Evolutionary conservation across 2,329 filamentous ascomycete genomes (phyloP).

Genomic region (Myriosclerotinia duriaeana): DNA sequence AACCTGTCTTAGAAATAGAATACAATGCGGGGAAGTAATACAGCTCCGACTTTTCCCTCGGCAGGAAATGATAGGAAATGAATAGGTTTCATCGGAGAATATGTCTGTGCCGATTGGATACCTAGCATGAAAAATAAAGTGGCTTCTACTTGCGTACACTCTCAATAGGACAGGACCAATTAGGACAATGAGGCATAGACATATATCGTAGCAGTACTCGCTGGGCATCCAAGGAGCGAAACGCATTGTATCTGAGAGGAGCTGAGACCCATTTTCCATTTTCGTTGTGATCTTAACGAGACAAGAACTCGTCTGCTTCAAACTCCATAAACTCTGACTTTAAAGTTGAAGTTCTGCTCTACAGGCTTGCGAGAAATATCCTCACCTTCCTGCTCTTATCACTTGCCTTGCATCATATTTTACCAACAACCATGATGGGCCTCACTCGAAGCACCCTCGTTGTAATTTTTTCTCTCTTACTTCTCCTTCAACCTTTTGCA

Average conservation of each 20-base stretch:
- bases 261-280: not conserved
- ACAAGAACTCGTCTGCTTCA: not conserved
- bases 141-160: not conserved
- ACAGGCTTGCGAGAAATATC: slow-evolving; percentile 13
- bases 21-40: not conserved
- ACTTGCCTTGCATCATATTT: not conserved
- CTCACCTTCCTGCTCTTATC: not conserved
- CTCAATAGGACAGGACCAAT: not conserved
- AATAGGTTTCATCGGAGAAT: not conserved
- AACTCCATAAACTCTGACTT: not conserved
- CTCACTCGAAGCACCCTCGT: slow-evolving; percentile 16
- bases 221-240: not conserved
- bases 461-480: not conserved
- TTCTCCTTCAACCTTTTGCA: slow-evolving; percentile 1
- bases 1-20: not conserved
- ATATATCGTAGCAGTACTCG: not conserved
- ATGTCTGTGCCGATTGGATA: not conserved
- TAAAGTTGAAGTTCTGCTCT: slow-evolving; percentile 5
- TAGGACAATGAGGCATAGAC: not conserved
- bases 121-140: not conserved
- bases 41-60: not conserved
- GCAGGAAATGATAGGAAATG: not conserved
- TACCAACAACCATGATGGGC: slow-evolving; percentile 9
- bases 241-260: not conserved
- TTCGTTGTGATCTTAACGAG: not conserved